Percentiles rank a stretch among this genome's conserved stretches.
These are phyloP conservation scores for Solanum aculeatissimum DNA, from an alignment of 305 asterid species.

Conservation along the genomic window DNA sequence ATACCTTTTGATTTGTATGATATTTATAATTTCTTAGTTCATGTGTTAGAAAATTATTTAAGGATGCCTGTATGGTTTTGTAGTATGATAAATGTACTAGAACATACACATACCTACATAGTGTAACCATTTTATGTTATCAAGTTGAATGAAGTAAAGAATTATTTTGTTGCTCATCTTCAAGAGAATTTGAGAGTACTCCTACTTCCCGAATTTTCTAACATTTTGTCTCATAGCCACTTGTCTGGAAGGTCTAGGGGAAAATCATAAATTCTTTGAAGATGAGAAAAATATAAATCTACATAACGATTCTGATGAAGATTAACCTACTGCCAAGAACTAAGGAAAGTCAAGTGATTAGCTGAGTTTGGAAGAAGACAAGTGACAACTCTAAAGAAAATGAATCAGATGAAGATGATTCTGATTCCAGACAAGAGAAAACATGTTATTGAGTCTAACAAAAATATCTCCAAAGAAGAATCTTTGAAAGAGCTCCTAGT, in stretches of 20 bases:
- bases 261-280: not conserved
- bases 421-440: not conserved
- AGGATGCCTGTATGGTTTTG: not conserved
- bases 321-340: not conserved
- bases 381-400: not conserved
- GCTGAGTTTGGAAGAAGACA: not conserved
- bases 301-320: not conserved
- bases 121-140: not conserved
- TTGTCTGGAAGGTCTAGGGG: not conserved
- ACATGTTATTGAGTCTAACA: not conserved
- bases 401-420: not conserved
- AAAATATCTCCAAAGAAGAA: not conserved
- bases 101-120: not conserved
- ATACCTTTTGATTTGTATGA: not conserved
- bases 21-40: not conserved
- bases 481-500: not conserved
- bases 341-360: not conserved
- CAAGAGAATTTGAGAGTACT: not conserved
- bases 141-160: not conserved
- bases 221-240: not conserved
- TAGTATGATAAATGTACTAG: not conserved
- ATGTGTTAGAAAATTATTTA: not conserved
- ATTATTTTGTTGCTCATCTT: not conserved
- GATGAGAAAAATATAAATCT: not conserved
- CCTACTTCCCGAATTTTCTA: not conserved